phyloP scores from a whole-genome alignment of 129 eudicot species.

The Silybum marianum region DNA sequence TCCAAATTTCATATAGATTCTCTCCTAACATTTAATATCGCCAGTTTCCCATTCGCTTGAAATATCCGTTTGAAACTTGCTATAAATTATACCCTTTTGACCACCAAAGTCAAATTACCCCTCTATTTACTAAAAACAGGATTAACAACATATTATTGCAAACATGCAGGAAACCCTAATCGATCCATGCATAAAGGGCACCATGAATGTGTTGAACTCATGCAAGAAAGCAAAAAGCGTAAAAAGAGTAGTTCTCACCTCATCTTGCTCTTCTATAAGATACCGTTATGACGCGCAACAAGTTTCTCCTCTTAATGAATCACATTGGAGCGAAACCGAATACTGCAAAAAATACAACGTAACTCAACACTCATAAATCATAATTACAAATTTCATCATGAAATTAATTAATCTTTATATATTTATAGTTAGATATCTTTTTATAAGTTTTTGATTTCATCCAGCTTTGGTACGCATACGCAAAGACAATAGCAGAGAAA shows the following conservation, averaged over 20 bases:
- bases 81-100: neutral
- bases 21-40: neutral
- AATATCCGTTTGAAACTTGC: neutral
- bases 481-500: constrained; percentile 81
- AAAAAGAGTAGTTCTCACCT: constrained; percentile 85
- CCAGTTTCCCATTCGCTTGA: neutral
- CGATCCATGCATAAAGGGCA: constrained; percentile 90
- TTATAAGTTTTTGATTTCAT: constrained; percentile 13
- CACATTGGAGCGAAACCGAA: constrained; percentile 86
- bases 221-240: constrained; percentile 77
- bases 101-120: neutral
- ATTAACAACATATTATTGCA: neutral
- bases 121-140: neutral
- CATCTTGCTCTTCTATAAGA: constrained; percentile 85
- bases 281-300: constrained; percentile 64
- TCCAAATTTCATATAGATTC: neutral
- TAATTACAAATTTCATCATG: neutral
- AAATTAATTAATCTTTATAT: neutral
- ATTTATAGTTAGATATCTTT: neutral
- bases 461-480: constrained; percentile 93
- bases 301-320: constrained; percentile 76
- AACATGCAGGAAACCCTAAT: constrained; percentile 62
- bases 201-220: constrained; percentile 68
- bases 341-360: constrained; percentile 73
- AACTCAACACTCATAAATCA: constrained; percentile 18